Percentiles rank a stretch among this genome's conserved stretches.
Evolutionary conservation across 2,329 filamentous ascomycete genomes (phyloP).

Genomic region (Podosphaera aphanis): DNA sequence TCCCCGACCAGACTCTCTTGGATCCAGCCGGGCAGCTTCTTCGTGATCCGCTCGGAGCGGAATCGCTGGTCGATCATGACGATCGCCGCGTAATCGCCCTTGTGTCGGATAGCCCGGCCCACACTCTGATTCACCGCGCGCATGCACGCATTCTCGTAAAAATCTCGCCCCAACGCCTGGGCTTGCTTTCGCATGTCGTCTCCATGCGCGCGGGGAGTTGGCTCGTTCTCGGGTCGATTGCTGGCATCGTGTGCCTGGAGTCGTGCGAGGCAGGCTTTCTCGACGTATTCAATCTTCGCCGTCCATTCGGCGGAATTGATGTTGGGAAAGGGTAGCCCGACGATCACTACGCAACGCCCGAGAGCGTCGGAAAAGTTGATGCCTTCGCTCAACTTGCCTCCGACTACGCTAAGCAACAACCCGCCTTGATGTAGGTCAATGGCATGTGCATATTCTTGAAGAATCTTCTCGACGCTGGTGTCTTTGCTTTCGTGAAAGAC

Average conservation of each 20-base stretch:
- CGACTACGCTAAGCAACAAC: constrained; percentile 70
- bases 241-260: constrained; percentile 10
- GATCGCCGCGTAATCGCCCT: constrained; percentile 73
- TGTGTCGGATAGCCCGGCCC: constrained; percentile 73
- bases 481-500: constrained; percentile 37
- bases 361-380: constrained; percentile 93
- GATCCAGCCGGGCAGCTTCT: constrained; percentile 2
- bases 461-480: constrained; percentile 32
- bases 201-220: constrained; percentile 7
- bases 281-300: constrained; percentile 71
- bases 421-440: constrained; percentile 43
- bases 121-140: constrained; percentile 92
- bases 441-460: constrained; percentile 47
- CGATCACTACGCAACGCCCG: constrained; percentile 72
- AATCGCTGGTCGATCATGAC: constrained; percentile 67
- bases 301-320: constrained; percentile 78
- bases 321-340: constrained; percentile 84
- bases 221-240: not conserved
- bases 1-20: constrained; percentile 25
- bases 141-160: constrained; percentile 92
- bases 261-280: constrained; percentile 27
- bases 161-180: constrained; percentile 45
- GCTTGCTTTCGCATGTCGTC: constrained; percentile 18
- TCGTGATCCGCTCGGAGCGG: constrained; percentile 43
- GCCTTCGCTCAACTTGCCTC: constrained; percentile 85